Evolutionary conservation across 495 filamentous ascomycete species (phyloP).

Genomic region (Lophiostoma macrostomum): DNA sequence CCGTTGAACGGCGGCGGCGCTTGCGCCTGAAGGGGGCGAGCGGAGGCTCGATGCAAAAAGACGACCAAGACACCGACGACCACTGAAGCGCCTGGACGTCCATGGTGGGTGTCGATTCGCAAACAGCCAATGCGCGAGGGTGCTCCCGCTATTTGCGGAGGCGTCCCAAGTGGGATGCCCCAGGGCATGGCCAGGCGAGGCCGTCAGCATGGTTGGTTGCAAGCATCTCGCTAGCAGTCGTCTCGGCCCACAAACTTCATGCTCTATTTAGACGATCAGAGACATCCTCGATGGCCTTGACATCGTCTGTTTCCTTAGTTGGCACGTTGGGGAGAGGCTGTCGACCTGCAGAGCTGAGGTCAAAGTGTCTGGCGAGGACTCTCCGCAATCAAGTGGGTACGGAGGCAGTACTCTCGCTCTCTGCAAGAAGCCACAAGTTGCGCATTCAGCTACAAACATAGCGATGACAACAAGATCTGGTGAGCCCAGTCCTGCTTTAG

Average conservation of each 20-base stretch:
- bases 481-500: constrained; percentile 2
- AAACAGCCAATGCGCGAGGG: constrained; percentile 27
- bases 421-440: constrained; percentile 15
- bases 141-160: constrained; percentile 13
- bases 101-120: constrained; percentile 21
- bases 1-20: constrained; percentile 16
- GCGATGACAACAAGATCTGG: neutral
- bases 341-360: constrained; percentile 16
- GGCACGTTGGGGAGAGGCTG: neutral
- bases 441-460: constrained; percentile 7
- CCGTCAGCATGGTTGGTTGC: constrained; percentile 15
- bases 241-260: constrained; percentile 14
- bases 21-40: constrained; percentile 27
- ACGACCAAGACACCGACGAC: constrained; percentile 8
- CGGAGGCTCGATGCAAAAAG: constrained; percentile 10
- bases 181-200: constrained; percentile 20
- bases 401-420: constrained; percentile 1
- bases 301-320: neutral
- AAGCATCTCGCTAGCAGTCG: constrained; percentile 14
- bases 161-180: constrained; percentile 16
- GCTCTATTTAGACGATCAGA: neutral
- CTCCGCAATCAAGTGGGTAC: neutral
- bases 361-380: constrained; percentile 11
- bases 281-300: neutral
- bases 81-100: constrained; percentile 19